Evolutionary conservation across 2,329 filamentous ascomycete species (phyloP), one percentile per base, ranked within the genome.

Genomic region (Huntiella omanensis): DNA sequence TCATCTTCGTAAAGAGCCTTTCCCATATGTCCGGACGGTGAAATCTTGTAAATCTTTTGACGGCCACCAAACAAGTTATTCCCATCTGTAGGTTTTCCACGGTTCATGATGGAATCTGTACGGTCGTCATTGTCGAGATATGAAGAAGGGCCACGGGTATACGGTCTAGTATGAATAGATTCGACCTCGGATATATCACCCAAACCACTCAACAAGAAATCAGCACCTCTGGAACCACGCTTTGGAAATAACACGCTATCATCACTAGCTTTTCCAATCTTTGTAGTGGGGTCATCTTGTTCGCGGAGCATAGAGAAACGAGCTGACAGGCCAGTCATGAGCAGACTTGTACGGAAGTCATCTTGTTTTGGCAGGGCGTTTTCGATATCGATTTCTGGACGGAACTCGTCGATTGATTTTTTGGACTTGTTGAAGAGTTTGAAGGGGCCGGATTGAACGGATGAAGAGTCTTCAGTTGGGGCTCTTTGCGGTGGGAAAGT

Each of bases 221-320:
- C 77, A 58, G 75, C 69, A 3, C 44, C 43, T 53, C 92, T 63
- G 49, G 81, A 75, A 1, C 87, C 94, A 52, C 85, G 74, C 56
- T 84, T 87, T 3, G 83, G 83, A 52, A 77, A 82, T 15, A 96
- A 64, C 3, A 96, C 87, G 54, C 87, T 95, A 61, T 95, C 88
- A 58, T 96, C 88, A 60, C 83, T 91, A 12, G 88, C 88, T 61
- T 96, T 95, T 49, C 88, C 88, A 32, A 95, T 71, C 59, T 86
- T 82, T 2, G 85, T 88, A 51, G 68, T 80, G 1, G 88, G 88
- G 56, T 95, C 86, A 59, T 95, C 87, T 59, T 95, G 88, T 61
- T 95, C 88, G 55, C 85, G 71, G 32, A 96, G 67, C 88, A 96
- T 96, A 54, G 88, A 96, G 60, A 98, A 98, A 5, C 91, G 78